phyloP scores from a whole-genome alignment of 768 basidiomycete species.

The Psilocybe cyanescens region DNA sequence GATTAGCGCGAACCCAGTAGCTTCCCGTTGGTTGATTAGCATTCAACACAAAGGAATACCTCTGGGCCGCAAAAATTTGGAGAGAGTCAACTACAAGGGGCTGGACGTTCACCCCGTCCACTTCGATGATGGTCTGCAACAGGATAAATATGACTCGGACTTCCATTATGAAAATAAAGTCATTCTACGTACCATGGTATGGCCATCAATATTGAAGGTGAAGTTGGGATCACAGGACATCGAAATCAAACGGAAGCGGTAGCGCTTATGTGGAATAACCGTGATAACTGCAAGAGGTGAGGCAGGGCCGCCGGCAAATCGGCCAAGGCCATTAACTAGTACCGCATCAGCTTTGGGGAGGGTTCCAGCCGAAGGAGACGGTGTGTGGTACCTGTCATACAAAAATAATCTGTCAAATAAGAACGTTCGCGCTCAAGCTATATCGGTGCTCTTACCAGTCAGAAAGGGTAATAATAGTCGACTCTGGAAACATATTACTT shows the following conservation, averaged over 20 bases:
- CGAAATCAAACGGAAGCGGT: constrained; percentile 51
- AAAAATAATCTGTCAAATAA: background rate
- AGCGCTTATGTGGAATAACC: constrained; percentile 38
- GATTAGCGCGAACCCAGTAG: constrained; percentile 48
- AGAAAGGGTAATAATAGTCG: constrained; percentile 46
- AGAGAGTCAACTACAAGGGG: constrained; percentile 42
- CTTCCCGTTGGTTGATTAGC: constrained; percentile 40
- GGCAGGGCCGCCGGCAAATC: constrained; percentile 39
- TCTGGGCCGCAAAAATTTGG: constrained; percentile 38
- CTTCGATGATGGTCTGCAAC: constrained; percentile 39
- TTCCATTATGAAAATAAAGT: background rate
- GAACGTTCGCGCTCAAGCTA: background rate
- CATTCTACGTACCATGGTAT: constrained; percentile 33
- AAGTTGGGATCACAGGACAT: constrained; percentile 52
- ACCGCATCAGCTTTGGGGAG: constrained; percentile 37
- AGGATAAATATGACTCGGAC: background rate
- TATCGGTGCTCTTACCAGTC: constrained; percentile 35
- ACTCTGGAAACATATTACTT: constrained; percentile 24
- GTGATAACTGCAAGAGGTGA: constrained; percentile 40
- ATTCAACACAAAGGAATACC: constrained; percentile 46
- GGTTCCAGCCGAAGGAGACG: constrained; percentile 29
- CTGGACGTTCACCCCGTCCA: constrained; percentile 40
- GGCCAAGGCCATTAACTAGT: constrained; percentile 54
- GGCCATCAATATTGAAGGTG: constrained; percentile 47
- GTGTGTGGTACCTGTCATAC: constrained; percentile 31